Base-by-base conservation (phyloP, 169 alveolate species). In the Perkinsus olseni region DNA sequence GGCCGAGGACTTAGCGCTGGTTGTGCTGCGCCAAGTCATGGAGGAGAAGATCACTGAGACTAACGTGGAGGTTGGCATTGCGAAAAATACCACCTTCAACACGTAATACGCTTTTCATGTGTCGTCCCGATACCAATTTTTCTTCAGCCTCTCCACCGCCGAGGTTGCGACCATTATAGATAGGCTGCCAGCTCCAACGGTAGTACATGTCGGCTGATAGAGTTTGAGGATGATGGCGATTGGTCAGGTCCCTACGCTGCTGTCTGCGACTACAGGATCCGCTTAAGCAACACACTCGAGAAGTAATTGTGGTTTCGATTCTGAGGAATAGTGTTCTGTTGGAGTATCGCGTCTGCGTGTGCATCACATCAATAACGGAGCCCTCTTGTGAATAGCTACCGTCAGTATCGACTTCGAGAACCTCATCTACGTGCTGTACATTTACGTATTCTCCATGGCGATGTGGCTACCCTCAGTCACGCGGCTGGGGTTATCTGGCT, bases 1-100 rank as follows among this genome's bases (percentile, higher is more conserved):
- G 92, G 99, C 99, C 38, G 99, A 98, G 94, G 96, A 97, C 93
- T 95, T 99, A 92, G 99, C 99, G 51, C 95, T 98, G 38, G 97
- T 97, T 50, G 99, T 99, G 92, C 98, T 99, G 92, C 97, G 99
- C 94, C 99, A 98, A 94, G 99, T 99, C 37, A 98, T 99, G 99
- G 99, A 99, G 95, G 99, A 99, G 93, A 98, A 98, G 96, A 96
- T 99, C 92, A 97, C 97, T 92, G 96, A 97, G 37, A 95, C 96
- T 91, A 99, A 99, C 95, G 99, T 98, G 39, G 99, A 99, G 96
- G 96, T 99, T 74, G 94, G 82, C 17, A 24, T 62, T 62, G 82
- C 82, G 28, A 62, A 62, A 24, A 24, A 62, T 24, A 62, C 82
- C 34, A 62, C 82, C 31, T 62, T 62, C 82, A 28, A 62, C 8